These are phyloP conservation scores for Bryoglossum gracile DNA, from an alignment of 495 filamentous ascomycete species.

Conservation along the genomic window DNA sequence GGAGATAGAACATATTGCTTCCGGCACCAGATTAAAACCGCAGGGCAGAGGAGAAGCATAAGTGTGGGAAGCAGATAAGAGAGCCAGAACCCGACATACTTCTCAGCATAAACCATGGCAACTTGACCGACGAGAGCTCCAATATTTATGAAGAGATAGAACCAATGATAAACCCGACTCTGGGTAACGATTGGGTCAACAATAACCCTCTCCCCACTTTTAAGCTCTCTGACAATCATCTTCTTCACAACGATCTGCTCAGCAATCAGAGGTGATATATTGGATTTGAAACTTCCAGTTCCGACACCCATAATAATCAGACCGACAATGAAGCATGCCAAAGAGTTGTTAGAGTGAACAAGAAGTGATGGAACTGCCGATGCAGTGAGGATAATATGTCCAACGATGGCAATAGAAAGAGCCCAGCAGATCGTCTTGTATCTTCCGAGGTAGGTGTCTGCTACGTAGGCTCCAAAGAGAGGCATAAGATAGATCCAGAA, in stretches of 20 bases:
- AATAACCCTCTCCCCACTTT: constrained; percentile 57
- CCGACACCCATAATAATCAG: constrained; percentile 59
- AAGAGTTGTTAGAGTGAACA: constrained; percentile 39
- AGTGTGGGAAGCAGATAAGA: constrained; percentile 55
- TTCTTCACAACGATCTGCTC: constrained; percentile 45
- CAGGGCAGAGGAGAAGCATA: constrained; percentile 52
- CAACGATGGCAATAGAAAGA: constrained; percentile 51
- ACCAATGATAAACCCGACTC: constrained; percentile 53
- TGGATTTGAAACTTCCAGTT: constrained; percentile 60
- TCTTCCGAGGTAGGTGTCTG: constrained; percentile 65
- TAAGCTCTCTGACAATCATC: constrained; percentile 37
- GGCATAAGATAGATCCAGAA: constrained; percentile 74
- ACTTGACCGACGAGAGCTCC: constrained; percentile 36
- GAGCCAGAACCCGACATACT: constrained; percentile 74
- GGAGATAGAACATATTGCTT: constrained; percentile 50
- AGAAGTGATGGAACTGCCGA: constrained; percentile 58
- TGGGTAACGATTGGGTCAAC: constrained; percentile 60
- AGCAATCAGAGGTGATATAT: constrained; percentile 53
- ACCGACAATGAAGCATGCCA: constrained; percentile 55
- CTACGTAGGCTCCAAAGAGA: constrained; percentile 54
- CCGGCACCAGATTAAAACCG: constrained; percentile 54
- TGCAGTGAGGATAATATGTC: constrained; percentile 58
- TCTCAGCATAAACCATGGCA: constrained; percentile 58
- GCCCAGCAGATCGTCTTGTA: constrained; percentile 60
- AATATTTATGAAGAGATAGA: constrained; percentile 66